Conservation (phyloP, 495 filamentous ascomycete genomes). For the Parachaetomium inaequale region DNA sequence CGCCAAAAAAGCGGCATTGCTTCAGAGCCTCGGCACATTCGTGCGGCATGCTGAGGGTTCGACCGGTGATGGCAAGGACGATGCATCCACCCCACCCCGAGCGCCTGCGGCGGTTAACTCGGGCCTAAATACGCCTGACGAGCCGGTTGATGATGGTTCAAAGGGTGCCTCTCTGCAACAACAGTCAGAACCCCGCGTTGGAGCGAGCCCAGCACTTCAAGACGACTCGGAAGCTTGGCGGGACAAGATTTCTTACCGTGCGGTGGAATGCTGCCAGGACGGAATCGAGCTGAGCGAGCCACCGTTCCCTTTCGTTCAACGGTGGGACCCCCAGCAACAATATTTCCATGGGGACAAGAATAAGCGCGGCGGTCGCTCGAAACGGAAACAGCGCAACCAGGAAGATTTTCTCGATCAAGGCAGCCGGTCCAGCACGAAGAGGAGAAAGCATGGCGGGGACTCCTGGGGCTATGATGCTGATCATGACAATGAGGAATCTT, state of each 20-base stretch:
- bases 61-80: not conserved
- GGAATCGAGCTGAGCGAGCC: constrained; percentile 71
- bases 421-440: constrained; percentile 42
- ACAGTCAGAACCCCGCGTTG: not conserved
- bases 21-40: constrained; percentile 17
- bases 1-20: constrained; percentile 26
- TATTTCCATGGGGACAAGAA: constrained; percentile 30
- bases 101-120: not conserved
- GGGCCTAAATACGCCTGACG: not conserved
- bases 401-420: constrained; percentile 33
- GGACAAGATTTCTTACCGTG: constrained; percentile 63
- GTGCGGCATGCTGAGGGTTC: no score
- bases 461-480: constrained; percentile 30
- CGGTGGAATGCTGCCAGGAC: constrained; percentile 78
- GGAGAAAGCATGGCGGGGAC: constrained; percentile 42
- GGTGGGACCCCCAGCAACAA: constrained; percentile 78
- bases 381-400: constrained; percentile 42
- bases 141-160: not conserved
- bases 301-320: constrained; percentile 85
- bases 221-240: constrained; percentile 60
- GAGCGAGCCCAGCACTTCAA: constrained; percentile 16
- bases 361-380: constrained; percentile 38
- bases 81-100: no score
- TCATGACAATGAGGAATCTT: constrained; percentile 21
- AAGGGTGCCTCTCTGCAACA: not conserved